Conservation (phyloP, 495 filamentous ascomycete genomes). For the Ramalina intermedia region DNA sequence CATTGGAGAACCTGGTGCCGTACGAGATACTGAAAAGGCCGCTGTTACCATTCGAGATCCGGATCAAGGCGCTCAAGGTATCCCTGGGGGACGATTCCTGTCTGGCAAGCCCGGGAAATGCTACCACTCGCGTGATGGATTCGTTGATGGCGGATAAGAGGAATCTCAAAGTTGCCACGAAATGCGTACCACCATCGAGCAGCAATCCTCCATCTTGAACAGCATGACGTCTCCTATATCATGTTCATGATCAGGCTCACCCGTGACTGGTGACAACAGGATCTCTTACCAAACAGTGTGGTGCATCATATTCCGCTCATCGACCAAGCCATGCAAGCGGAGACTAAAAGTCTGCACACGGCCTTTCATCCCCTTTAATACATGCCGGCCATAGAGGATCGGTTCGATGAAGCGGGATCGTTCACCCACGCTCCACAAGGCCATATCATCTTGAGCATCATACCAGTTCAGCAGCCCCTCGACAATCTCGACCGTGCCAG, state of each 20-base stretch:
- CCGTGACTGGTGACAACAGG: neutral
- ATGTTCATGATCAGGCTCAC: neutral
- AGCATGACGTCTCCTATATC: neutral
- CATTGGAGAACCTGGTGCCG: conserved; percentile 2
- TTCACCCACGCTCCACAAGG: conserved; percentile 11
- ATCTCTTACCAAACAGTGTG: conserved; percentile 1
- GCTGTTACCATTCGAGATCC: conserved; percentile 3
- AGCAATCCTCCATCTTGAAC: conserved; percentile 3
- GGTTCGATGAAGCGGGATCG: conserved; percentile 7
- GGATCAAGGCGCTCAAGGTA: conserved; percentile 4
- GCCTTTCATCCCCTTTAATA: conserved; percentile 5
- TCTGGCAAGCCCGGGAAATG: conserved; percentile 4
- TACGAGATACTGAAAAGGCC: conserved; percentile 9
- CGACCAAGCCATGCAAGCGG: conserved; percentile 1
- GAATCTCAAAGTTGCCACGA: conserved; percentile 2
- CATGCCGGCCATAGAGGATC: neutral
- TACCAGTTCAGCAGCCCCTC: conserved; percentile 5
- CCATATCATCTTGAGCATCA: neutral
- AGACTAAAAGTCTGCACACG: conserved; percentile 5
- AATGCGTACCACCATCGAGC: conserved; percentile 8
- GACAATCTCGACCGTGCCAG: conserved; percentile 5
- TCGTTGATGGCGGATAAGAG: conserved; percentile 2
- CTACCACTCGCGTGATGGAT: conserved; percentile 2
- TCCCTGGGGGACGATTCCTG: neutral
- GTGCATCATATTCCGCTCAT: conserved; percentile 2